These are phyloP conservation scores for Epichloe scottii DNA, from an alignment of 2,329 filamentous ascomycete genomes.

Conservation along the genomic window DNA sequence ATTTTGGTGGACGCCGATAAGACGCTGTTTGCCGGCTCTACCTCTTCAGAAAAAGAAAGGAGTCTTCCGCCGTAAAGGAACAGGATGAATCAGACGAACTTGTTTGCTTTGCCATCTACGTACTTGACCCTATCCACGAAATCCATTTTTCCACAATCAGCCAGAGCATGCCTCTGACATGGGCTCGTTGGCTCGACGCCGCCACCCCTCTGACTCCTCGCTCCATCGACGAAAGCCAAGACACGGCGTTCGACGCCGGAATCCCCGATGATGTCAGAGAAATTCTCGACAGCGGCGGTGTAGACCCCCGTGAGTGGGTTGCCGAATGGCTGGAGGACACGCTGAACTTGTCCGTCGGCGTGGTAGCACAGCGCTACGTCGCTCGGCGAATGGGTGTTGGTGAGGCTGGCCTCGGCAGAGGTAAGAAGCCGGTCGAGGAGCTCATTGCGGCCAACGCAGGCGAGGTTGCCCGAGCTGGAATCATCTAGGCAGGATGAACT, in stretches of 20 bases:
- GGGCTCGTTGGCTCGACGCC: conserved; percentile 86
- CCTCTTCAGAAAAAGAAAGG: conserved; percentile 42
- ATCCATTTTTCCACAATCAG: conserved; percentile 77
- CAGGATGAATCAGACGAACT: conserved; percentile 45
- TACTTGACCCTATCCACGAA: conserved; percentile 80
- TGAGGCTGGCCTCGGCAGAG: conserved; percentile 54
- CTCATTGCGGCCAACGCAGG: conserved; percentile 44
- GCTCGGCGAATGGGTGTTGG: conserved; percentile 92
- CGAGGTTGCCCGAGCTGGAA: conserved; percentile 46
- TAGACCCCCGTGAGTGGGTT: conserved; percentile 94
- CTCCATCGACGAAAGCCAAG: conserved; percentile 34
- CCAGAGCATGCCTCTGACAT: conserved; percentile 71
- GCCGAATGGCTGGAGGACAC: conserved; percentile 94
- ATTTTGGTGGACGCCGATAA: conserved; percentile 53
- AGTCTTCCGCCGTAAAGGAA: conserved; percentile 38
- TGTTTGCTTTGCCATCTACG: conserved; percentile 63
- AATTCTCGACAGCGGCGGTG: conserved; percentile 61
- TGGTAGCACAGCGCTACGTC: conserved; percentile 91
- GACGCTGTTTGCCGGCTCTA: conserved; percentile 53
- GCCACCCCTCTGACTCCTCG: conserved; percentile 43
- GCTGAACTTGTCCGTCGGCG: conserved; percentile 62
- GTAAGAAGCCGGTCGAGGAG: conserved; percentile 47
- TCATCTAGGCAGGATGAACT: conserved; percentile 26
- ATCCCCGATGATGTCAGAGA: conserved; percentile 76
- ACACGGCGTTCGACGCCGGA: conserved; percentile 21